phyloP scores from a whole-genome alignment of 805 yeast species.

The Wickerhamomyces hampshirensis region DNA sequence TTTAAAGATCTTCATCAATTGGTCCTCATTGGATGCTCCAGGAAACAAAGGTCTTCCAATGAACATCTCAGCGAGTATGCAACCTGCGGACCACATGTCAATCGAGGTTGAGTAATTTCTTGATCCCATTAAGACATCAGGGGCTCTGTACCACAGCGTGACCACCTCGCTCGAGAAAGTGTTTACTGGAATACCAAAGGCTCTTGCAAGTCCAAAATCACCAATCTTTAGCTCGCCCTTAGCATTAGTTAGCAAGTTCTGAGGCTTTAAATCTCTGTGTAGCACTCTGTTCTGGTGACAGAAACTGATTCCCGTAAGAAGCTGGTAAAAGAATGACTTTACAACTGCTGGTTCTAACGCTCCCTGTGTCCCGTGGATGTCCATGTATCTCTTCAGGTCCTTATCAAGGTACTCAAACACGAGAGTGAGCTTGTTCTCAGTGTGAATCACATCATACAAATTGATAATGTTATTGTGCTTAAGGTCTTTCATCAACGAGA shows the following conservation, averaged over 20 bases:
- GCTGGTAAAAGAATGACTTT: conserved; percentile 91
- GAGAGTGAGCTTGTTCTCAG: conserved; percentile 89
- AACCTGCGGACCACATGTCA: conserved; percentile 98
- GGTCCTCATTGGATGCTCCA: conserved; percentile 95
- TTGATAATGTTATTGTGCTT: conserved; percentile 92
- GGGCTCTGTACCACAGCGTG: conserved; percentile 97
- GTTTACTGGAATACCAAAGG: conserved; percentile 96
- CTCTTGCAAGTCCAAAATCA: conserved; percentile 95
- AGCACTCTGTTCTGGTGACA: conserved; percentile 64
- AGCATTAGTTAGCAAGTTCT: conserved; percentile 79
- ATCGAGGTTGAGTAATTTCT: conserved; percentile 95
- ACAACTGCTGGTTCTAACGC: conserved; percentile 84
- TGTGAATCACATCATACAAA: conserved; percentile 90
- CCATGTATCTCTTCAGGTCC: conserved; percentile 94
- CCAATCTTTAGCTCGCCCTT: conserved; percentile 93
- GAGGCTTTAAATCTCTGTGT: conserved; percentile 87
- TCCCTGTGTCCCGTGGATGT: conserved; percentile 75
- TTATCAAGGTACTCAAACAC: conserved; percentile 93
- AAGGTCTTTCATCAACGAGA: conserved; percentile 90
- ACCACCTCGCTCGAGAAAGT: conserved; percentile 97
- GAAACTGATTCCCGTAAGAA: conserved; percentile 74
- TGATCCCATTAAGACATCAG: conserved; percentile 92
- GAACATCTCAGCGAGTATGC: conserved; percentile 97
- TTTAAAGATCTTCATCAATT: conserved; percentile 84
- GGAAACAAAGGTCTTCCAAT: conserved; percentile 97